A percentile compares a stretch with the other conserved stretches of the same genome.
These are phyloP conservation scores for Cladosporium sp. DNA, from an alignment of 2,329 filamentous ascomycete species.

Conservation along the genomic window DNA sequence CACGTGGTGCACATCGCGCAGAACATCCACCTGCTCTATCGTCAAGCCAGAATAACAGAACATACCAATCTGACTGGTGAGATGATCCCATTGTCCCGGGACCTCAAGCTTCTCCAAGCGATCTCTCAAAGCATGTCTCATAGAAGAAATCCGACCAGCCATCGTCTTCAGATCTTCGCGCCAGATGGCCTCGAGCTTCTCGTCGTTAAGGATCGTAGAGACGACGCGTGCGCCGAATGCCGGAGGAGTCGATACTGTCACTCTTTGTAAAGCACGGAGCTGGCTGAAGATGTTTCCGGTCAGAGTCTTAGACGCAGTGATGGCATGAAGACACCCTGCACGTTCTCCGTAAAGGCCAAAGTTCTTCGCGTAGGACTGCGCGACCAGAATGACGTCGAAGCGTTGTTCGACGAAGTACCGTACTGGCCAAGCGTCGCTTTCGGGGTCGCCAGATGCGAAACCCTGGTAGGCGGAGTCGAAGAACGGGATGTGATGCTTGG, in stretches of 20 bases:
- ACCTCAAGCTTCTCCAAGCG: constrained; percentile 80
- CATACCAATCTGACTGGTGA: constrained; percentile 96
- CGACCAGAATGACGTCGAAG: constrained; percentile 63
- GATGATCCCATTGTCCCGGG: constrained; percentile 88
- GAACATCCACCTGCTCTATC: constrained; percentile 80
- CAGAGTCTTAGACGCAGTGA: constrained; percentile 60
- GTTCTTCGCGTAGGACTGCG: constrained; percentile 52
- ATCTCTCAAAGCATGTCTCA: constrained; percentile 72
- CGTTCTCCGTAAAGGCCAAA: constrained; percentile 87
- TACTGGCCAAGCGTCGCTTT: constrained; percentile 82
- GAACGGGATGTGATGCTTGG: constrained; percentile 90
- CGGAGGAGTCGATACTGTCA: constrained; percentile 91
- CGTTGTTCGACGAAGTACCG: constrained; percentile 87
- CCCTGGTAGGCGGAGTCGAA: constrained; percentile 98
- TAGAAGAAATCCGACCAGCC: constrained; percentile 85
- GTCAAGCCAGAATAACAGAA: constrained; percentile 93
- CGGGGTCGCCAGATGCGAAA: constrained; percentile 88
- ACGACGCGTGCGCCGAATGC: constrained; percentile 87
- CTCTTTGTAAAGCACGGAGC: constrained; percentile 85
- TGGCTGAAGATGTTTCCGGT: constrained; percentile 72
- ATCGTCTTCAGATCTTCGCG: constrained; percentile 84
- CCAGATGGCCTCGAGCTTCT: constrained; percentile 78
- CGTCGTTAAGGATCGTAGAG: constrained; percentile 74
- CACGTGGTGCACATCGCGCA: constrained; percentile 91
- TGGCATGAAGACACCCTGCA: constrained; percentile 87